These are phyloP conservation scores for Ophiobolus disseminans DNA, from an alignment of 2,329 filamentous ascomycete genomes.

Conservation along the genomic window DNA sequence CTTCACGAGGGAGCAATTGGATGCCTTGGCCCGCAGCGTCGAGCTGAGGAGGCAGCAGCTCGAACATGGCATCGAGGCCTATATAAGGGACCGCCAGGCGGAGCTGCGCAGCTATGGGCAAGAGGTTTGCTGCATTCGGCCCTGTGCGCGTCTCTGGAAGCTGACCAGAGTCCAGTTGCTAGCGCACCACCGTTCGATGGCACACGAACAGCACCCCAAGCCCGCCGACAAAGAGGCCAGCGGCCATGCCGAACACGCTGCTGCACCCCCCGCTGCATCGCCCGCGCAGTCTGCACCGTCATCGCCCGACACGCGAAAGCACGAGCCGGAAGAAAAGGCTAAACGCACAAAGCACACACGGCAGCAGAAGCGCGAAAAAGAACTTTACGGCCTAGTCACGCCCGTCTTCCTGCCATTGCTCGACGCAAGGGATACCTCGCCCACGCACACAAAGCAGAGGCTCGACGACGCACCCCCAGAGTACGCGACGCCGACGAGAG, in stretches of 20 bases:
- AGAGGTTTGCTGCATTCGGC: slow-evolving; percentile 30
- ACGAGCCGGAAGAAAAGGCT: slow-evolving; percentile 30
- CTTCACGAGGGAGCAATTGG: slow-evolving; percentile 42
- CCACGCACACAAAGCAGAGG: slow-evolving; percentile 17
- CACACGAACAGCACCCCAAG: slow-evolving; percentile 27
- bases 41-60: slow-evolving; percentile 46
- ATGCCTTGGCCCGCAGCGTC: slow-evolving; percentile 40
- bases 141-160: slow-evolving; percentile 15
- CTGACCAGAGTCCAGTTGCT: slow-evolving; percentile 44
- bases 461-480: slow-evolving; percentile 16
- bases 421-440: slow-evolving; percentile 36
- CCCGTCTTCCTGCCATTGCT: slow-evolving; percentile 47
- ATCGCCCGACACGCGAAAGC: slow-evolving; percentile 20
- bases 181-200: slow-evolving; percentile 41
- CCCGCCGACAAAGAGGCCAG: slow-evolving; percentile 8
- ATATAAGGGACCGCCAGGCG: slow-evolving; percentile 43
- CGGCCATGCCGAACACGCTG: slow-evolving; percentile 6
- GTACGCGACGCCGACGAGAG: slow-evolving; percentile 18
- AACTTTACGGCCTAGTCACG: slow-evolving; percentile 47
- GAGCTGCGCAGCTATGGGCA: slow-evolving; percentile 41
- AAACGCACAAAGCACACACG: slow-evolving; percentile 46
- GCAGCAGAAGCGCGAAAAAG: slow-evolving; percentile 48
- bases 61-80: slow-evolving; percentile 44
- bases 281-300: slow-evolving; percentile 4
- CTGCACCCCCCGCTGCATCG: slow-evolving; percentile 1